Percentiles rank a stretch among this genome's conserved stretches.
These are phyloP conservation scores for Ambrosia hybrid DNA, from an alignment of 140 eudicot genomes.

Conservation along the genomic window DNA sequence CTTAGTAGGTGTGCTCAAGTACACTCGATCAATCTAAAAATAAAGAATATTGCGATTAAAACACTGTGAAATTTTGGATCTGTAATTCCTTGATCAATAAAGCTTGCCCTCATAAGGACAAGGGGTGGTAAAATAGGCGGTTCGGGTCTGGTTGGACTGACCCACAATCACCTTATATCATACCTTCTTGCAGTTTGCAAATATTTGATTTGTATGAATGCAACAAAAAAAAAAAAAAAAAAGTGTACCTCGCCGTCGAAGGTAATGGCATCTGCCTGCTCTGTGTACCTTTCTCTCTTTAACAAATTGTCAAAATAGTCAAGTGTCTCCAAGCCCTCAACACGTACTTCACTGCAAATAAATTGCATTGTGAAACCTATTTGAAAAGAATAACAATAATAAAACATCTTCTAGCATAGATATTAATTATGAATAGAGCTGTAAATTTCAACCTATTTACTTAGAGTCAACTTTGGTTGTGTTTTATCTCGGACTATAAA, in stretches of 20 bases:
- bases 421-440: background rate
- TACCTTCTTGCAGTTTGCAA: too few species aligned
- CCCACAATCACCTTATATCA: too few species aligned
- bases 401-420: slow-evolving; percentile 23
- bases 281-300: slow-evolving; percentile 67
- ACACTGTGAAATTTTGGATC: background rate
- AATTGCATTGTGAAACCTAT: slow-evolving; percentile 27
- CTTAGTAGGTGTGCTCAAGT: slow-evolving; percentile 83
- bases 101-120: too few species aligned
- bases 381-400: slow-evolving; percentile 19
- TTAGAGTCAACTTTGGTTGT: too few species aligned
- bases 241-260: slow-evolving; percentile 75
- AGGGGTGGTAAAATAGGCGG: too few species aligned
- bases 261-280: slow-evolving; percentile 91
- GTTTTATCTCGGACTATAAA: too few species aligned
- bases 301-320: slow-evolving; percentile 73
- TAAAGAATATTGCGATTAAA: background rate
- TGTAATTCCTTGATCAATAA: too few species aligned
- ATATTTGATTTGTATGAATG: background rate
- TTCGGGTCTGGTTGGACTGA: too few species aligned
- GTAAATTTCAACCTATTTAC: too few species aligned
- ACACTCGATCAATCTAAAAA: slow-evolving; percentile 70
- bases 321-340: slow-evolving; percentile 94
- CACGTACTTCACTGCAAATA: slow-evolving; percentile 89
- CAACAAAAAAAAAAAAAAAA: background rate